Percentiles rank a stretch among this genome's conserved stretches.
Conservation (phyloP, 2,329 filamentous ascomycete species). For the Daldinia eschscholtzii region DNA sequence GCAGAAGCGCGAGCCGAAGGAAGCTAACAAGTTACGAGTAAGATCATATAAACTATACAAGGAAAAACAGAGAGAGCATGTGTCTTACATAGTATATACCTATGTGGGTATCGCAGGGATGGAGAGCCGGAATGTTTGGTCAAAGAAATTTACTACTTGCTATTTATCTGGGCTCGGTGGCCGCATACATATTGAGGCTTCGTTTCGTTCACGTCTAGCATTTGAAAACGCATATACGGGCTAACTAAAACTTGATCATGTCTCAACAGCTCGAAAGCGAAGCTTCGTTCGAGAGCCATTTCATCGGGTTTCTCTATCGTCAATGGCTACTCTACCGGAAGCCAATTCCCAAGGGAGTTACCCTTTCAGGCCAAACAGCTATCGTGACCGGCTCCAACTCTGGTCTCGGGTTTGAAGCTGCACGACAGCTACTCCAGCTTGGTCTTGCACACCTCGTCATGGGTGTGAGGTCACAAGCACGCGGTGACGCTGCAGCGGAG, state of each 20-base stretch:
- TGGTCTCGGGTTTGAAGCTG: constrained; percentile 37
- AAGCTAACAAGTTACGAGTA: not conserved
- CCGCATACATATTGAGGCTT: not conserved
- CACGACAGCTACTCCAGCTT: constrained; percentile 33
- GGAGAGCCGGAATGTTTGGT: not conserved
- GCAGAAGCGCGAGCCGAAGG: not conserved
- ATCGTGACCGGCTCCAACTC: constrained; percentile 39
- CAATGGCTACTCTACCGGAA: constrained; percentile 42
- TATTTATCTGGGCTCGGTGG: not conserved
- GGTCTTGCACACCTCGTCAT: constrained; percentile 32
- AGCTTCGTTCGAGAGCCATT: constrained; percentile 48
- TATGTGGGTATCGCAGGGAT: not conserved
- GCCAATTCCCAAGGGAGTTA: constrained; percentile 39
- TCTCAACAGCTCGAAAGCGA: constrained; percentile 55
- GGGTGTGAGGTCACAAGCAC: constrained; percentile 27
- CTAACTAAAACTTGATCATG: constrained; percentile 43
- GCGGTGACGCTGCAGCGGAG: constrained; percentile 31
- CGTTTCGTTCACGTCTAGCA: not conserved
- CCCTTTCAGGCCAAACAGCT: constrained; percentile 33
- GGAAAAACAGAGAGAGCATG: not conserved
- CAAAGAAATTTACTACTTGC: not conserved
- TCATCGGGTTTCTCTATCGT: constrained; percentile 58
- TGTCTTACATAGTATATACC: not conserved
- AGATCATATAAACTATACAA: not conserved
- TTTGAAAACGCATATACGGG: not conserved